Conservation (phyloP, 78 protist genomes). For the Polysphondylium violaceum region DNA sequence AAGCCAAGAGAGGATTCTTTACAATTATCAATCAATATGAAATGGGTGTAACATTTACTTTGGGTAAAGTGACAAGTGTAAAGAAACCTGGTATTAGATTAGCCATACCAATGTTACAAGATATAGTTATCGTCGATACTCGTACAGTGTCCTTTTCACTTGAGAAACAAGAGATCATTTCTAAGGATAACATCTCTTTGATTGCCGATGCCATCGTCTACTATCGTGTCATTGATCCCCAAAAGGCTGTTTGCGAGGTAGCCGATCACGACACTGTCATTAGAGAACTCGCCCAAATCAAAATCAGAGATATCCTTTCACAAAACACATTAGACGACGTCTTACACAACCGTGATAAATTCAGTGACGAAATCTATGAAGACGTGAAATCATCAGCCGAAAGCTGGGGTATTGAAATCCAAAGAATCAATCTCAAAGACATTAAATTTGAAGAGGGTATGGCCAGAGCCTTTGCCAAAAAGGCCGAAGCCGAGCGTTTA, state of each 20-base stretch:
- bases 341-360: slow-evolving; percentile 60
- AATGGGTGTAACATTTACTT: slow-evolving; percentile 52
- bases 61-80: slow-evolving; percentile 19
- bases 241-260: slow-evolving; percentile 8
- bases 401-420: slow-evolving; percentile 13
- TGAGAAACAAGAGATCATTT: slow-evolving; percentile 61
- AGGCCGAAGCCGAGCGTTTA: slow-evolving; percentile 56
- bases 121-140: slow-evolving; percentile 20
- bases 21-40: slow-evolving; percentile 66
- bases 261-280: slow-evolving; percentile 1
- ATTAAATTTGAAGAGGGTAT: slow-evolving; percentile 63
- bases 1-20: slow-evolving; percentile 39
- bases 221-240: slow-evolving; percentile 23
- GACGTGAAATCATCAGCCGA: not conserved
- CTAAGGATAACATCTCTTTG: slow-evolving; percentile 44
- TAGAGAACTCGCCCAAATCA: slow-evolving; percentile 32
- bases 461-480: slow-evolving; percentile 56
- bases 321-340: slow-evolving; percentile 58
- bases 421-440: slow-evolving; percentile 43
- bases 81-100: slow-evolving; percentile 51
- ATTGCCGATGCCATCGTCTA: slow-evolving; percentile 54
- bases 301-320: slow-evolving; percentile 58
- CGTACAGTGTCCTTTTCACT: slow-evolving; percentile 16
- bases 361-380: slow-evolving; percentile 35
- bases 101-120: slow-evolving; percentile 29